Evolutionary conservation across 768 basidiomycete genomes (phyloP).

Genomic region (Amanita rubescens): DNA sequence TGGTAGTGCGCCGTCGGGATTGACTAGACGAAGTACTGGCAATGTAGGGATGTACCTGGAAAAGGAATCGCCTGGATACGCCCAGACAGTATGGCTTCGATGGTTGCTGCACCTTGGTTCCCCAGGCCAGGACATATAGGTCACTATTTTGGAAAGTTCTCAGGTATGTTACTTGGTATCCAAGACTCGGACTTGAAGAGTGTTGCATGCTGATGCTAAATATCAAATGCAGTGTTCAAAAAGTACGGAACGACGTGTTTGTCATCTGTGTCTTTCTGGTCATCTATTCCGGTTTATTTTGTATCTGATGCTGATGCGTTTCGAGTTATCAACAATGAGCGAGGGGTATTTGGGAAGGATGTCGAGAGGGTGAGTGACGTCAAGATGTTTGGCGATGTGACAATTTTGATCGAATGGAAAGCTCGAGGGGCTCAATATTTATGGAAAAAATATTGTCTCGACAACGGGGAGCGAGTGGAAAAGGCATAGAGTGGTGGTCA

Average conservation of each 20-base stretch:
- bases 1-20: too few species aligned
- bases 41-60: conserved; percentile 3
- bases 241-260: conserved; percentile 32
- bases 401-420: conserved; percentile 1
- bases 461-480: conserved; percentile 39
- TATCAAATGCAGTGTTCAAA: conserved; percentile 23
- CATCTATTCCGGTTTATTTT: conserved; percentile 29
- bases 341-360: conserved; percentile 34
- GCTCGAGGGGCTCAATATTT: conserved; percentile 37
- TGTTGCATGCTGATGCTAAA: neutral
- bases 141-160: conserved; percentile 26
- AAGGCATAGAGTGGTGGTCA: conserved; percentile 35
- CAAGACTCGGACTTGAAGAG: too few species aligned
- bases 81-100: conserved; percentile 22
- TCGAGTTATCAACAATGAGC: conserved; percentile 25
- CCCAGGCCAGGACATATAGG: conserved; percentile 26
- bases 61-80: conserved; percentile 12
- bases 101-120: conserved; percentile 22
- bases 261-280: conserved; percentile 25
- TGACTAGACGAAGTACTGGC: too few species aligned
- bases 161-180: conserved; percentile 29
- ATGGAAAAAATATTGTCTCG: conserved; percentile 38
- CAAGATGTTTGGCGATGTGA: neutral
- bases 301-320: conserved; percentile 36
- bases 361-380: conserved; percentile 22